Percentiles rank a stretch among this genome's conserved stretches.
phyloP scores from a whole-genome alignment of 305 asterid genomes.

The Solanum aculeatissimum region DNA sequence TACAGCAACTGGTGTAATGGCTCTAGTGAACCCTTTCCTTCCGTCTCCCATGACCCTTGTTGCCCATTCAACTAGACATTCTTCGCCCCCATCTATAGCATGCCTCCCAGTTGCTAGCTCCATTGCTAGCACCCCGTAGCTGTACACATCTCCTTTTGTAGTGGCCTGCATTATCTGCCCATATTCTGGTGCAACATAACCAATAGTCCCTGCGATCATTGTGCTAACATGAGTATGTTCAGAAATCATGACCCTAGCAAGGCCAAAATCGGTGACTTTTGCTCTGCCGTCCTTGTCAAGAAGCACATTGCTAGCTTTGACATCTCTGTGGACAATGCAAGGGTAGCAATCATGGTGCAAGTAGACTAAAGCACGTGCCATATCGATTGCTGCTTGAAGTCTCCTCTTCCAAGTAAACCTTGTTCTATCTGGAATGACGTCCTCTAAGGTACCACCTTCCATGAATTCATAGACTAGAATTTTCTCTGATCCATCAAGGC shows the following conservation, averaged over 20 bases:
- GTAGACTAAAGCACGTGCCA: conserved; percentile 50
- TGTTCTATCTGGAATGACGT: conserved; percentile 31
- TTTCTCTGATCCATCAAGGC: conserved; percentile 46
- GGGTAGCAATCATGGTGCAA: conserved; percentile 56
- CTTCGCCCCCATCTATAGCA: conserved; percentile 34
- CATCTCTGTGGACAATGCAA: conserved; percentile 51
- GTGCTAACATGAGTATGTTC: conserved; percentile 56
- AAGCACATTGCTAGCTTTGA: conserved; percentile 61
- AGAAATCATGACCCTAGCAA: conserved; percentile 44
- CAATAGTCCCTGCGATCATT: conserved; percentile 57
- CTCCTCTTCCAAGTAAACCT: conserved; percentile 38
- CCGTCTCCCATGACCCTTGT: conserved; percentile 6
- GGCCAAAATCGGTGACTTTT: conserved; percentile 62
- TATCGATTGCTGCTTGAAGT: conserved; percentile 37
- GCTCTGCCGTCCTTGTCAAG: conserved; percentile 40
- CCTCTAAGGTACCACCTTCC: conserved; percentile 67
- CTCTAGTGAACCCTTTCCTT: background rate
- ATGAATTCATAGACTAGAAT: conserved; percentile 49
- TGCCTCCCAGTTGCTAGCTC: conserved; percentile 63
- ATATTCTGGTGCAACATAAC: conserved; percentile 70
- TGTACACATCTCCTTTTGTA: conserved; percentile 65
- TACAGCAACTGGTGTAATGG: background rate
- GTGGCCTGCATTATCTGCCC: conserved; percentile 50
- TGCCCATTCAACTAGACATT: conserved; percentile 10
- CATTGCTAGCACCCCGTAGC: conserved; percentile 64